Evolutionary conservation across 2,329 filamentous ascomycete genomes (phyloP), one percentile per base, ranked within the genome.

Genomic region (Ceratocystis smalleyi): DNA sequence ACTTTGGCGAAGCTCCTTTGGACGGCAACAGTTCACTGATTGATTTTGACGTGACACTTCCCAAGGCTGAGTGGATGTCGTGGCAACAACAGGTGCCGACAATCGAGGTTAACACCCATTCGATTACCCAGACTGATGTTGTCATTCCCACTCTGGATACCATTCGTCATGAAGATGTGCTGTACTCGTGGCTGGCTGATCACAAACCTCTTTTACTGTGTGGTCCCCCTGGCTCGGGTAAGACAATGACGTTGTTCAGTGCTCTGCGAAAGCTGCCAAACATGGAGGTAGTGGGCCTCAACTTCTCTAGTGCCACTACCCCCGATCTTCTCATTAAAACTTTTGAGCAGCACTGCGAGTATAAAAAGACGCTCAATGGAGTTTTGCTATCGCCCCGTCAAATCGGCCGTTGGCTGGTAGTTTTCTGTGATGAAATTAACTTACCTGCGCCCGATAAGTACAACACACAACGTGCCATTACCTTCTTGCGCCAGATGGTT

Each of bases 351-450:
- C 96, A 99, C 75, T 99, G 94, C 76, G 94, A 99, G 75, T 99
- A 99, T 77, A 95, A 92, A 79, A 99, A 99, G 82, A 97, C 94
- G 0, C 78, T 97, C 59, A 97, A 94, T 72, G 94, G 94, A 51
- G 91, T 97, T 22, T 88, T 96, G 71, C 87, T 99, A 68, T 95
- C 92, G 27, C 94, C 94, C 0, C 95, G 88, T 5, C 95, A 99
- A 73, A 95, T 99, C 70, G 94, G 94, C 24, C 87, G 92, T 69
- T 99, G 94, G 94, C 81, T 99, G 45, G 92, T 99, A 57, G 84
- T 99, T 68, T 99, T 99, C 81, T 99, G 94, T 71, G 94, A 99
- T 73, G 94, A 99, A 74, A 99, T 99, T 77, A 99, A 99, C 75
- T 81, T 99, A 79, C 94, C 94, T 5, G 92, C 94, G 3, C 94